Percentiles rank a stretch among this genome's conserved stretches.
These are phyloP conservation scores for Apiospora malaysiana DNA, from an alignment of 2,329 filamentous ascomycete genomes.

Conservation along the genomic window DNA sequence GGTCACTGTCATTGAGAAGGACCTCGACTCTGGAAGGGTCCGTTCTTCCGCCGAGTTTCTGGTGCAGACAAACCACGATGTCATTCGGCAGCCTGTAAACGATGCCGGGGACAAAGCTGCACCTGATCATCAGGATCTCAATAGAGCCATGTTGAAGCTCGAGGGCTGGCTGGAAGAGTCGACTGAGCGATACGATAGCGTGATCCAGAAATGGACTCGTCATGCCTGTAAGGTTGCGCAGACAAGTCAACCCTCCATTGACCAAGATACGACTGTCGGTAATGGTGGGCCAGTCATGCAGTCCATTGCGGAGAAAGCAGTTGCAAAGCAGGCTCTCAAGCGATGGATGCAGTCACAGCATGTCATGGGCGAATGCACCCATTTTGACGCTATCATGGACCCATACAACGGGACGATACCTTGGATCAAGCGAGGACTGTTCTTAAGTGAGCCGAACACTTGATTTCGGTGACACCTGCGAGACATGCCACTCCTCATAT, in stretches of 20 bases:
- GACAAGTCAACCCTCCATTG: slow-evolving; percentile 2
- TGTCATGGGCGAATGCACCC: slow-evolving; percentile 61
- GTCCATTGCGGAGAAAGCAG: slow-evolving; percentile 30
- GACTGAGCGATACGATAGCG: slow-evolving; percentile 39
- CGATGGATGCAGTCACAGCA: slow-evolving; percentile 58
- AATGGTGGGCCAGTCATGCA: slow-evolving; percentile 25
- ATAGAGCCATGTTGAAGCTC: slow-evolving; percentile 27
- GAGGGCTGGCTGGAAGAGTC: slow-evolving; percentile 40
- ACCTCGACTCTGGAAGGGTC: slow-evolving; percentile 51
- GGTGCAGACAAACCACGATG: slow-evolving; percentile 62
- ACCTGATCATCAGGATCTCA: not conserved
- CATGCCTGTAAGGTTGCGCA: slow-evolving; percentile 32
- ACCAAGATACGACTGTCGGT: slow-evolving; percentile 25
- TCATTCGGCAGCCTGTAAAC: not conserved
- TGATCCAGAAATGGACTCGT: slow-evolving; percentile 46
- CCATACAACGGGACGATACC: slow-evolving; percentile 51
- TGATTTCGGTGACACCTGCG: no score
- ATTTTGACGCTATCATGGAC: slow-evolving; percentile 65
- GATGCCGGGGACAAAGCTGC: not conserved
- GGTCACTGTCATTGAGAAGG: slow-evolving; percentile 61
- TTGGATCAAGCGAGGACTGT: slow-evolving; percentile 43
- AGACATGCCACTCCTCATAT: no score
- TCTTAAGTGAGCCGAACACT: not conserved
- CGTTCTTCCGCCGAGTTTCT: slow-evolving; percentile 57
- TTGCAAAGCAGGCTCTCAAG: slow-evolving; percentile 43